Base-by-base conservation (phyloP, 2,329 filamentous ascomycete species). In the Rasamsonia emersonii region DNA sequence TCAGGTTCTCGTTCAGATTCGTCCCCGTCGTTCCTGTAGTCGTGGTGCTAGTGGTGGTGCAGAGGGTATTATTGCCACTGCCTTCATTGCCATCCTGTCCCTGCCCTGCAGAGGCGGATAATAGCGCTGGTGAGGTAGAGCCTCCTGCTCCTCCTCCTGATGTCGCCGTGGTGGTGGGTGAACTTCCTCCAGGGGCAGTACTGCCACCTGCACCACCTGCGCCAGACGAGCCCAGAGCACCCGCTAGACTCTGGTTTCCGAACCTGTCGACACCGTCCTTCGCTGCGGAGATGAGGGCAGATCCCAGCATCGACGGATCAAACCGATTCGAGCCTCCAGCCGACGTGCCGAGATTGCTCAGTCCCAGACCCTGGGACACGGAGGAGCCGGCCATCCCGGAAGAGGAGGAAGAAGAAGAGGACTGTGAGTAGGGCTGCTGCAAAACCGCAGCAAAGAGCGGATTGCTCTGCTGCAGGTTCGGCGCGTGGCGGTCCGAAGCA, bases 1-100 rank as follows among this genome's bases (percentile, higher is more conserved):
- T 88, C 59, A 96, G 56, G 59, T 95, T 95, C 60, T 93, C 88
- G 54, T 95, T 93, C 42, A 95, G 74, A 32, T 82, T 85, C 5
- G 74, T 75, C 48, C 80, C 77, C 33, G 75, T 49, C 36, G 10
- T 28, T 9, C 44, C 41, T 4, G 48, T 45, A 14, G 45, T 24
- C 5, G 43, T 35, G 9, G 25, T 36, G 17, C 37, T 36, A 13
- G 51, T 55, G 25, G 59, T 55, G 32, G 46, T 35, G 38, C 56
- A 38, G 28, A 38, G 24, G 17, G 28, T 31, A 11, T 13, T 33
- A 17, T 40, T 32, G 18, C 33, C 25, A 13, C 17, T 31, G 9
- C n/a, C n/a, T n/a, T n/a, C n/a, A n/a, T n/a, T n/a, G n/a, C n/a
- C n/a, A n/a, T n/a, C n/a, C n/a, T n/a, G n/a, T n/a, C n/a, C n/a